A percentile compares a stretch with the other conserved stretches of the same genome.
phyloP scores from a whole-genome alignment of 768 basidiomycete genomes.

The Mycena venus region DNA sequence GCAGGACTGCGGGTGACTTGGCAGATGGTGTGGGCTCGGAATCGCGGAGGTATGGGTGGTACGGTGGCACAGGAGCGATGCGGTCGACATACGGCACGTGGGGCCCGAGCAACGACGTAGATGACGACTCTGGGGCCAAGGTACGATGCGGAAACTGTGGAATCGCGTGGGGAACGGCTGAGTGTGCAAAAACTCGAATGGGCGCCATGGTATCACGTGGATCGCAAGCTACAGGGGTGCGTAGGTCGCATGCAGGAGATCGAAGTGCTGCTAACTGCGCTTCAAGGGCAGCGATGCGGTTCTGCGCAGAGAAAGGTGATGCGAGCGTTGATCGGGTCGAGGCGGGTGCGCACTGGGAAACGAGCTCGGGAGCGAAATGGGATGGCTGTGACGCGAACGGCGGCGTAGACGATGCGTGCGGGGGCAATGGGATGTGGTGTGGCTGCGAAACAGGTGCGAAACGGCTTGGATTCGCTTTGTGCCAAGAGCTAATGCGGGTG shows the following conservation, averaged over 20 bases:
- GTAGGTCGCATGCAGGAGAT: too few relatives aligned
- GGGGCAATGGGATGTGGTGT: background rate
- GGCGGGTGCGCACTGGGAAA: background rate
- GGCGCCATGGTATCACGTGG: too few relatives aligned
- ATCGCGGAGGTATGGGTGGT: background rate
- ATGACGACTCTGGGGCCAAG: too few relatives aligned
- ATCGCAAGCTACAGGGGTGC: too few relatives aligned
- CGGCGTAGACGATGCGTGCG: background rate
- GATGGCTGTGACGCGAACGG: background rate
- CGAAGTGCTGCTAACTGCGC: background rate
- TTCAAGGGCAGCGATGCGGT: background rate
- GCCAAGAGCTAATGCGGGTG: background rate
- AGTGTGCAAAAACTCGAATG: too few relatives aligned
- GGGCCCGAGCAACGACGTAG: too few relatives aligned
- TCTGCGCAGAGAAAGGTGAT: background rate
- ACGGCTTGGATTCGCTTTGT: too few relatives aligned
- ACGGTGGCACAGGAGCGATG: too few relatives aligned
- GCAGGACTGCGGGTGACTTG: too few relatives aligned
- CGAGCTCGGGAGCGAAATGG: background rate
- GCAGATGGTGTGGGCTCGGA: background rate
- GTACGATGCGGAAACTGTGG: too few relatives aligned
- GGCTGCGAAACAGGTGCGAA: background rate
- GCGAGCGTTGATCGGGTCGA: background rate
- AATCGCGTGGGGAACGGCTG: too few relatives aligned
- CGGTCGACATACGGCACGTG: too few relatives aligned